Percentiles rank a stretch among this genome's conserved stretches.
Evolutionary conservation across 2,329 filamentous ascomycete species (phyloP).

Genomic region (Epichloe uncinata): DNA sequence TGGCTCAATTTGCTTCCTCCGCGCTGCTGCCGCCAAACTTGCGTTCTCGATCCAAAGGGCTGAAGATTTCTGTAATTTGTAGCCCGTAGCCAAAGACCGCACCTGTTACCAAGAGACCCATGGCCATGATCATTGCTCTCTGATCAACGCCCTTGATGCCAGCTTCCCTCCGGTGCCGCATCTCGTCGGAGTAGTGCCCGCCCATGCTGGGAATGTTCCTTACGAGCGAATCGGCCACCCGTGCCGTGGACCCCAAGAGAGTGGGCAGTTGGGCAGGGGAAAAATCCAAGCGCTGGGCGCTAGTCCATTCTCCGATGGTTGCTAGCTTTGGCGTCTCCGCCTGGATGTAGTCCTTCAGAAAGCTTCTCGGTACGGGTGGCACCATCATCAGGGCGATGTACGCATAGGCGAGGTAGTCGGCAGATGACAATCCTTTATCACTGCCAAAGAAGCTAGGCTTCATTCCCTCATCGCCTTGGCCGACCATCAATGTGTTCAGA

Average conservation of each 20-base stretch:
- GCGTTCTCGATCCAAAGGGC: slow-evolving; percentile 30
- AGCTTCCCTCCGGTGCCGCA: slow-evolving; percentile 23
- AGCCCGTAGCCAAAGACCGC: slow-evolving; percentile 26
- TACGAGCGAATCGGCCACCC: slow-evolving; percentile 22
- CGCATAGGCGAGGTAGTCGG: slow-evolving; percentile 72
- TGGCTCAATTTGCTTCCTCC: slow-evolving; percentile 22
- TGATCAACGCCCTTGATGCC: slow-evolving; percentile 20
- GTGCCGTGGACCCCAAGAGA: slow-evolving; percentile 13
- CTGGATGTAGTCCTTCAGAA: slow-evolving; percentile 28
- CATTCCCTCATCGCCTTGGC: slow-evolving; percentile 11
- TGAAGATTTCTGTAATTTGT: slow-evolving; percentile 27
- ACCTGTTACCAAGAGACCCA: slow-evolving; percentile 23
- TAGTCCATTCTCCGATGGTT: slow-evolving; percentile 16
- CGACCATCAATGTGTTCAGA: slow-evolving; percentile 41
- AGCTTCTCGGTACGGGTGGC: slow-evolving; percentile 28
- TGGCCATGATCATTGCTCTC: slow-evolving; percentile 18
- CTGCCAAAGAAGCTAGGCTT: slow-evolving; percentile 19
- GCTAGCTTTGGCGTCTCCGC: slow-evolving; percentile 18
- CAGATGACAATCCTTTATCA: slow-evolving; percentile 14
- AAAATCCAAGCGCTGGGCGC: slow-evolving; percentile 11
- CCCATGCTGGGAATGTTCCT: slow-evolving; percentile 23
- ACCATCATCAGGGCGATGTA: slow-evolving; percentile 63
- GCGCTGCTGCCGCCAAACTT: slow-evolving; percentile 27
- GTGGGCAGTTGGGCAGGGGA: slow-evolving; percentile 7
- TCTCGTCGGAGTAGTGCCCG: slow-evolving; percentile 22